phyloP scores from a whole-genome alignment of 1,284 basidiomycete genomes.

The Agaricales sp. region DNA sequence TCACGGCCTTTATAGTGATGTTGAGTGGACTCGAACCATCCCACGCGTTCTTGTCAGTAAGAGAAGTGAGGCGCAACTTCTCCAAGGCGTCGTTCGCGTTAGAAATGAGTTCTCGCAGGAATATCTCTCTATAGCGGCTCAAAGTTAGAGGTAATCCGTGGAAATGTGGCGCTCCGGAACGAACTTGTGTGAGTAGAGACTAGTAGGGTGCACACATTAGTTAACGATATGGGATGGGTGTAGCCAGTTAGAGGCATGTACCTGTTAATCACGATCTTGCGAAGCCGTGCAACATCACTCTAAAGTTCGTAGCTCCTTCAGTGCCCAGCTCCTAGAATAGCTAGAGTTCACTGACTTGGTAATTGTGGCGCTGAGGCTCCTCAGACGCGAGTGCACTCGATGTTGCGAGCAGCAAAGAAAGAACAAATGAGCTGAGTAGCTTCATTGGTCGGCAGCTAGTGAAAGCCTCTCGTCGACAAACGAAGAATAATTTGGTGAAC shows the following conservation, averaged over 20 bases:
- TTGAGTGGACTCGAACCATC: conserved; percentile 67
- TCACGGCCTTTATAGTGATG: conserved; percentile 74
- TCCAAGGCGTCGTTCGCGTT: conserved; percentile 95
- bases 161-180: conserved; percentile 3
- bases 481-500: background rate
- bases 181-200: conserved; percentile 66
- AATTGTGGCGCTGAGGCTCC: conserved; percentile 51
- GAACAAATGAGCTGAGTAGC: conserved; percentile 39
- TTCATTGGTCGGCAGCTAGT: conserved; percentile 39
- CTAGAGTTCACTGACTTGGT: conserved; percentile 50
- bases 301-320: no score
- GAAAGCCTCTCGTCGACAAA: conserved; percentile 5
- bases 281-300: conserved; percentile 87
- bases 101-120: conserved; percentile 87
- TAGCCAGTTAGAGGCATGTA: conserved; percentile 13
- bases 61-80: conserved; percentile 76
- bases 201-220: conserved; percentile 25
- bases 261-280: conserved; percentile 90
- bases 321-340: conserved; percentile 6
- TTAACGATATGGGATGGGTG: conserved; percentile 8
- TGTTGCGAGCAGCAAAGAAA: conserved; percentile 41
- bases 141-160: conserved; percentile 1
- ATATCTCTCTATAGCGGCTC: conserved; percentile 61
- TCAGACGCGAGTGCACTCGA: conserved; percentile 44
- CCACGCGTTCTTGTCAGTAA: conserved; percentile 72